Conservation (phyloP, 768 basidiomycete species). For the Lentinus brumalis region DNA sequence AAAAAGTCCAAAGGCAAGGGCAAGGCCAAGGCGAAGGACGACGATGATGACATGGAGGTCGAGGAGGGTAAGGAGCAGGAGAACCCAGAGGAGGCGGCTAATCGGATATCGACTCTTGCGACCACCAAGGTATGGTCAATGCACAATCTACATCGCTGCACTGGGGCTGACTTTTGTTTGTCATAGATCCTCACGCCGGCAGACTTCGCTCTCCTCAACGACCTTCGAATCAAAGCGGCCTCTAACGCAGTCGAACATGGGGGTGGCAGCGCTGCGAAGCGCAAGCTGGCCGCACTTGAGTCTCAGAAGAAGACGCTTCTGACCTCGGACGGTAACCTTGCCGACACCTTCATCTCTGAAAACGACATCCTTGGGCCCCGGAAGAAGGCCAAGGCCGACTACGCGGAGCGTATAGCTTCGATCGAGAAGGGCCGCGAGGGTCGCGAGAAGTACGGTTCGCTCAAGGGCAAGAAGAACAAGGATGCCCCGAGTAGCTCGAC, state of each 20-base stretch:
- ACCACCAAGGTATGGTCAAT: constrained; percentile 66
- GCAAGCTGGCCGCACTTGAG: constrained; percentile 84
- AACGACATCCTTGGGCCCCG: constrained; percentile 90
- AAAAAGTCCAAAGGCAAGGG: constrained; percentile 18
- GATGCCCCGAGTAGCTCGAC: constrained; percentile 82
- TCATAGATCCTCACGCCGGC: constrained; percentile 92
- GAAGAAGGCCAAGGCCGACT: constrained; percentile 91
- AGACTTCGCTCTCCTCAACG: constrained; percentile 90
- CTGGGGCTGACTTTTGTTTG: constrained; percentile 3
- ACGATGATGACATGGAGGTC: constrained; percentile 68
- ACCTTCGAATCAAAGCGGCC: constrained; percentile 82
- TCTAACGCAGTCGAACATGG: constrained; percentile 66
- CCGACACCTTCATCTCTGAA: constrained; percentile 78
- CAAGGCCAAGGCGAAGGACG: constrained; percentile 40
- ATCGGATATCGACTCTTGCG: constrained; percentile 65
- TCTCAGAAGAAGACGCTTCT: constrained; percentile 62
- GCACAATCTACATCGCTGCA: neutral
- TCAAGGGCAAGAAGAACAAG: constrained; percentile 92
- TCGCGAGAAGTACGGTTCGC: constrained; percentile 87
- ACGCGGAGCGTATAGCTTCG: constrained; percentile 90
- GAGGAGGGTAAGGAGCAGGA: constrained; percentile 23
- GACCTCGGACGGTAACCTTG: constrained; percentile 39
- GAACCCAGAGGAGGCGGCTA: constrained; percentile 29
- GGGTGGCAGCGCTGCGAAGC: constrained; percentile 78
- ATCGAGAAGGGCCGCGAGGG: constrained; percentile 94